A percentile compares a stretch with the other conserved stretches of the same genome.
Conservation (phyloP, 257 asterid species). For the Echium plantagineum region DNA sequence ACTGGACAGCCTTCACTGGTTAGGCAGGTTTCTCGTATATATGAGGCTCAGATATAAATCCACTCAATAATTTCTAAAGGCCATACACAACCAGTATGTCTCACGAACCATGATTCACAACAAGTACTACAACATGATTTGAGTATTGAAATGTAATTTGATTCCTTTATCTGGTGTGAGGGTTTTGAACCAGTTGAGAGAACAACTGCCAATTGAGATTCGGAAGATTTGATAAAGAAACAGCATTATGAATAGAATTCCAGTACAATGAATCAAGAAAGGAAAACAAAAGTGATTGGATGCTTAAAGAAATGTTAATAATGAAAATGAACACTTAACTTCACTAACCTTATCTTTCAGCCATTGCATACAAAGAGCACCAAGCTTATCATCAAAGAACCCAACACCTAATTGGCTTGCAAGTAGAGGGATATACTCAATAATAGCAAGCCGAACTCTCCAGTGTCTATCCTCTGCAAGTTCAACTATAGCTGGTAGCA, state of each 20-base stretch:
- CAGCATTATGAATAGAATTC: too few relatives aligned
- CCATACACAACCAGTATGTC: background rate
- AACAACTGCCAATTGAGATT: background rate
- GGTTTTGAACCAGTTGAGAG: too few relatives aligned
- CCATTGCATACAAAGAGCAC: constrained; percentile 78
- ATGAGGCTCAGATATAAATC: background rate
- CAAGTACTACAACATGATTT: background rate
- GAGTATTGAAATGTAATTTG: background rate
- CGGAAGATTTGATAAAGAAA: too few relatives aligned
- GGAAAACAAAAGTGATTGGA: background rate
- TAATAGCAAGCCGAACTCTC: constrained; percentile 67
- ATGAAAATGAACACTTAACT: background rate
- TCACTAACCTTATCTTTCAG: constrained; percentile 53
- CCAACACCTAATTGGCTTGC: constrained; percentile 62
- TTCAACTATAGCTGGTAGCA: constrained; percentile 65
- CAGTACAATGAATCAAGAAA: background rate
- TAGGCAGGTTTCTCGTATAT: background rate
- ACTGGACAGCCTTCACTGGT: background rate
- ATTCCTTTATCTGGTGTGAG: too few relatives aligned
- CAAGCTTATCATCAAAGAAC: constrained; percentile 64
- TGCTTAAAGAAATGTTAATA: background rate
- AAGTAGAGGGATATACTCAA: constrained; percentile 48
- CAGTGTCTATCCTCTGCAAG: constrained; percentile 70
- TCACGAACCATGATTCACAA: background rate
- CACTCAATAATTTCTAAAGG: background rate